phyloP scores from a whole-genome alignment of 768 basidiomycete species.

The Tricholoma hemisulphureum region DNA sequence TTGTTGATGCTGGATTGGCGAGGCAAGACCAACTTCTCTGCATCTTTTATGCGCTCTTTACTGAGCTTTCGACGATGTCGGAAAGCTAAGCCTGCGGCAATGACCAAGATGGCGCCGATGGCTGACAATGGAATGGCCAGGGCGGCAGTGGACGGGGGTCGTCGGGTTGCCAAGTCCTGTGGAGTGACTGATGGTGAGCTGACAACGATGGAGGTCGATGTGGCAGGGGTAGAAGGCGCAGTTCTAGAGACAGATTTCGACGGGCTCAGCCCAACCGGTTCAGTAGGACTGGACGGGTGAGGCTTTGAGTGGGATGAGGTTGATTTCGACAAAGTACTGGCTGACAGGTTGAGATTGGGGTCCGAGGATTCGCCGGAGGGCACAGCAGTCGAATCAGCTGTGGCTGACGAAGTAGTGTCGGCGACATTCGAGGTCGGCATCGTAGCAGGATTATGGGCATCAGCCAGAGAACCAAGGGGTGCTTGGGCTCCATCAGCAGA shows the following conservation, averaged over 20 bases:
- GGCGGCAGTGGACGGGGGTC: conserved; percentile 27
- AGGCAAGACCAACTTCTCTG: conserved; percentile 18
- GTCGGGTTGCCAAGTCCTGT: conserved; percentile 22
- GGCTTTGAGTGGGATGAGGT: not conserved
- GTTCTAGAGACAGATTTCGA: not conserved
- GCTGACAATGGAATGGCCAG: conserved; percentile 35
- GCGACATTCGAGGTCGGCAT: not conserved
- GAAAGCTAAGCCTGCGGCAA: conserved; percentile 27
- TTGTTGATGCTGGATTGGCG: conserved; percentile 15
- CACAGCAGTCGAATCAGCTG: not conserved
- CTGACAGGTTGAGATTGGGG: not conserved
- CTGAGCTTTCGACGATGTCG: conserved; percentile 26
- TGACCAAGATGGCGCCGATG: conserved; percentile 29
- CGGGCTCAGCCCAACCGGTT: not conserved
- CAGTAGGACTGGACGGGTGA: not conserved
- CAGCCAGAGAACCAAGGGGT: not conserved
- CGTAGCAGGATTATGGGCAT: not conserved
- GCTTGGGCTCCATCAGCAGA: not conserved
- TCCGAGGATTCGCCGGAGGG: not conserved
- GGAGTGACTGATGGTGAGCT: conserved; percentile 5
- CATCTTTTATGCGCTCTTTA: conserved; percentile 15
- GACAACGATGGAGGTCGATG: not conserved
- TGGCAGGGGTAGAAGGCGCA: not conserved
- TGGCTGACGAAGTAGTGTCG: conserved; percentile 1
- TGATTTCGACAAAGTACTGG: not conserved